Evolutionary conservation across 108 stramenopile genomes (phyloP), one percentile per base, ranked within the genome.

Genomic region (Cyclotella atomus): DNA sequence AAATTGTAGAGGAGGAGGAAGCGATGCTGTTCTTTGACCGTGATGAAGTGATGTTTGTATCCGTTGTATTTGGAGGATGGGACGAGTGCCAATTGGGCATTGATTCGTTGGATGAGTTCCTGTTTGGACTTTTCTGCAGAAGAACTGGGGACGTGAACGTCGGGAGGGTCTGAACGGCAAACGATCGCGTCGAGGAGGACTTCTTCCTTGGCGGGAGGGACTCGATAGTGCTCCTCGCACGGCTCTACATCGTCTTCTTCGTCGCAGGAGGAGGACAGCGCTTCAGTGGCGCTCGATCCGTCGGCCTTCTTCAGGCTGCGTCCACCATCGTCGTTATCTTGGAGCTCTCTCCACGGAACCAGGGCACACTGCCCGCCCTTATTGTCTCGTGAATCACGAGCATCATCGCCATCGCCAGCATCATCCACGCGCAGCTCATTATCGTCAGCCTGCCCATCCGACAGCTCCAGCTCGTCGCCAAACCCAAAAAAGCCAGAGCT

Each of bases 1-100:
- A 81, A 74, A 15, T 73, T 81, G 64, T 81, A 81, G 24, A 81
- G 69, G 46, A 73, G 21, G 15, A 75, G 68, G 41, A 81, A 81
- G 12, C 72, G 67, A 64, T 81, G 80, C 21, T 74, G 47, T 33
- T 74, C 63, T 30, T 36, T 35, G 45, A 81, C 80, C 32, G 80
- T 75, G 54, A 81, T 64, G 62, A 81, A 81, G 63, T 65, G 38
- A 36, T 81, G 80, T n/a, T 19, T 21, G 25, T 36, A 60, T 10
- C 19, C 79, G 33, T 57, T 59, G 53, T 68, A 73, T 41, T 66
- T 66, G 65, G 34, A 7, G 45, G n/a, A 32, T 7, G 34, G 36
- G 38, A 56, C 25, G 23, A 69, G 35, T 1, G 68, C 68, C 32
- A 66, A 32, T 52, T 66, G 65, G 34, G 35, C 20, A 7, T 50